Base-by-base conservation (phyloP, 768 basidiomycete genomes). In the Tubosaeta sp. region DNA sequence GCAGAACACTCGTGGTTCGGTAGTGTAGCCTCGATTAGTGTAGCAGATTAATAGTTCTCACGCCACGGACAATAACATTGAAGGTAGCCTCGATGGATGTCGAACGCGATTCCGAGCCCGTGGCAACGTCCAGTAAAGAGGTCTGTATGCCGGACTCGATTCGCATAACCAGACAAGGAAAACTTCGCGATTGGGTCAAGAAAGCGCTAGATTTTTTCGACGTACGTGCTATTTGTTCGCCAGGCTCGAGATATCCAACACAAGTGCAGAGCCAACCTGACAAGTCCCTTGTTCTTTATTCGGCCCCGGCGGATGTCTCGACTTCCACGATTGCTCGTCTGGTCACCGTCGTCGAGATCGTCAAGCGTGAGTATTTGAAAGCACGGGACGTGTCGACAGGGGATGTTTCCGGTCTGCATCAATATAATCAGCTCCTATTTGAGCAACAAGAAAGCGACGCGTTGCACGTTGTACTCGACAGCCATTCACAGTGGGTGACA, bases 331-430 rank as follows among this genome's bases (percentile, higher is more conserved):
- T 71, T 31, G 82, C 88, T 0, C 80, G 85, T 1, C 75, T 94
- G 8, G 73, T 94, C 32, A 81, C 84, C 1, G 86, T 90, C 4
- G 83, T 82, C 1, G 91, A 94, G 67, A 88, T 93, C 49, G 80
- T 91, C 59, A 93, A 93, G 61, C 80, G 91, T 24, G 87, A 91
- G 62, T 91, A 82, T 61, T 54, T 88, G 48, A 81, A 81, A 49
- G 63, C 62, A 14, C 70, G 85, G 6, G 76, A 76, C 36, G 56
- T 65, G 18, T 76, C 69, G 12, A 74, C 72, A 2, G 64, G 67
- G n/a, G 71, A 72, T 39, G 62, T 71, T 24, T 64, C 67, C 4
- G 88, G 88, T 3, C 66, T 91, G 30, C 79, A 88, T 61, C 89
- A 91, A 62, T 90, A 90, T 69, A 91, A 90, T 55, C 77, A 86